phyloP scores from a whole-genome alignment of 306 rosid genomes.

The Fagus crenata region DNA sequence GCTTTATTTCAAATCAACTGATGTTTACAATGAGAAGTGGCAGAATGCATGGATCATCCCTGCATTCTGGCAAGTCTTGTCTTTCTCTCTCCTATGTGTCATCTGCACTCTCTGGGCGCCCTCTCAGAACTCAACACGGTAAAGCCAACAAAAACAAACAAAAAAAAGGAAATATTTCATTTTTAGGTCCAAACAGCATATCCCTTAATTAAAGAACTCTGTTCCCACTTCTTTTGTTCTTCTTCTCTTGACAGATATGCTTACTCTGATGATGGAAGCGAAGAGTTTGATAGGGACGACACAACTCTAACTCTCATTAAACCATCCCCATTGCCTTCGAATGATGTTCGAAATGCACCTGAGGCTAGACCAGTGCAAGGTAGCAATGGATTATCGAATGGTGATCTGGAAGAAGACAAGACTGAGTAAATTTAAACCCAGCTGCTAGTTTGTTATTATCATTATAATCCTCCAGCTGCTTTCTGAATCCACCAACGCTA shows the following conservation, averaged over 20 bases:
- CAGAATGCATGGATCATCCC: constrained; percentile 64
- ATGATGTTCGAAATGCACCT: constrained; percentile 49
- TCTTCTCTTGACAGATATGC: constrained; percentile 59
- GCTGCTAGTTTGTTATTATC: constrained; percentile 25
- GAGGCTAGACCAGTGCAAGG: constrained; percentile 52
- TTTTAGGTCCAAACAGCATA: neutral
- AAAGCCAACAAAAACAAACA: constrained; percentile 18
- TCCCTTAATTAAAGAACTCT: neutral
- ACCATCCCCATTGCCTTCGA: constrained; percentile 64
- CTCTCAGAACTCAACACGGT: constrained; percentile 82
- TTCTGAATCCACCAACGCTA: constrained; percentile 14
- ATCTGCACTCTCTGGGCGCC: constrained; percentile 67
- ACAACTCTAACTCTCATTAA: constrained; percentile 75
- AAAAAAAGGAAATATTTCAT: neutral
- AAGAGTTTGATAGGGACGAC: constrained; percentile 84
- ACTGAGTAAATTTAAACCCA: constrained; percentile 50
- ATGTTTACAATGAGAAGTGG: constrained; percentile 65
- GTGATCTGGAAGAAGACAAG: constrained; percentile 83
- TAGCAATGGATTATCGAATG: constrained; percentile 49
- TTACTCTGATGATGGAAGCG: constrained; percentile 64
- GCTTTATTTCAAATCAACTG: constrained; percentile 58
- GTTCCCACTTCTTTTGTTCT: neutral
- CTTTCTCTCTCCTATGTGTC: constrained; percentile 54
- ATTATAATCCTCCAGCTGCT: constrained; percentile 30
- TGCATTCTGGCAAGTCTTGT: constrained; percentile 67